Conservation (phyloP, 805 yeast species). For the Ogataea thermomethanolica region DNA sequence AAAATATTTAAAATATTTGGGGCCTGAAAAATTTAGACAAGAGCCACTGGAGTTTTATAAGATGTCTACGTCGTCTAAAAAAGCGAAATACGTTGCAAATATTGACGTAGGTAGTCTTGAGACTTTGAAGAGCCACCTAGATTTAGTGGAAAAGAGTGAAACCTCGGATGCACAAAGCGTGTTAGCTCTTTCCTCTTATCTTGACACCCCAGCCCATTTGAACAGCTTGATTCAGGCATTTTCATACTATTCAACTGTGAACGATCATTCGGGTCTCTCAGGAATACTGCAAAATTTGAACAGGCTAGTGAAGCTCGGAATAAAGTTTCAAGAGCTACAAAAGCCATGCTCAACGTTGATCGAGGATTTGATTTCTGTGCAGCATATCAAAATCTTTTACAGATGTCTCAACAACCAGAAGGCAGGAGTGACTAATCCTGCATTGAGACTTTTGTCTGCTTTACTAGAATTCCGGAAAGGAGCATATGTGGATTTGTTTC, state of each 20-base stretch:
- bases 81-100: constrained; percentile 23
- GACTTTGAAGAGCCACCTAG: constrained; percentile 17
- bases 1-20: constrained; percentile 3
- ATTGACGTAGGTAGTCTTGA: constrained; percentile 14
- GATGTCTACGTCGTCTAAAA: constrained; percentile 26
- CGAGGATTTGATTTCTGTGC: constrained; percentile 47
- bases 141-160: constrained; percentile 13
- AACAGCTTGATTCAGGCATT: constrained; percentile 38
- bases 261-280: constrained; percentile 52
- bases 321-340: constrained; percentile 16
- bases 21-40: neutral
- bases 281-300: constrained; percentile 41
- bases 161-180: constrained; percentile 28
- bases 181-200: constrained; percentile 26
- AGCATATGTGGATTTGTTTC: constrained; percentile 50
- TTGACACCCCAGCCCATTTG: constrained; percentile 30
- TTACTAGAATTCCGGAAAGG: constrained; percentile 50
- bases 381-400: constrained; percentile 61
- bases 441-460: constrained; percentile 52
- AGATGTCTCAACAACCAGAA: constrained; percentile 59
- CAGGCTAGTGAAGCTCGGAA: constrained; percentile 32
- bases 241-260: constrained; percentile 41
- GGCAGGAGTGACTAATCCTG: constrained; percentile 58
- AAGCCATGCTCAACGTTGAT: constrained; percentile 39
- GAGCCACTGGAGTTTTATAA: constrained; percentile 8